A percentile compares a stretch with the other conserved stretches of the same genome.
Conservation (phyloP, 2,329 filamentous ascomycete species). For the Botrytis deweyae region DNA sequence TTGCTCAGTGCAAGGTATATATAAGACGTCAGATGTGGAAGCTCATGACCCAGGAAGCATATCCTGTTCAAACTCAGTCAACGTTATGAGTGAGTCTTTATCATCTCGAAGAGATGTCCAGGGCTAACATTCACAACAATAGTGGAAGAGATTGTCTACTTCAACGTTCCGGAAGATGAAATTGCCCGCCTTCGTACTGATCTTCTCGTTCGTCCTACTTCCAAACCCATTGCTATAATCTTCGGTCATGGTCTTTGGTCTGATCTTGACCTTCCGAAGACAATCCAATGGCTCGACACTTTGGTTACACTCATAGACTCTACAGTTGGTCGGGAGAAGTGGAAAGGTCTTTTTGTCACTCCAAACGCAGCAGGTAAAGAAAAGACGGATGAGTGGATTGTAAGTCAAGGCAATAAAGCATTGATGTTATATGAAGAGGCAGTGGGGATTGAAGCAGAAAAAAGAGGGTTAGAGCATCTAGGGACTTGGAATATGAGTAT, state of each 20-base stretch:
- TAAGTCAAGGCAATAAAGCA: constrained; percentile 50
- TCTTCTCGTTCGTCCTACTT: constrained; percentile 35
- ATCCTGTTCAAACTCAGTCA: constrained; percentile 42
- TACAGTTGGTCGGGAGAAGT: constrained; percentile 22
- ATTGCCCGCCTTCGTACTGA: constrained; percentile 41
- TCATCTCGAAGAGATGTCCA: too few relatives aligned
- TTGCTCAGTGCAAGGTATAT: constrained; percentile 51
- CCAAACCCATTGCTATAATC: constrained; percentile 43
- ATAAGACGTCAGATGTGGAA: constrained; percentile 47
- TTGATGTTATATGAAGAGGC: constrained; percentile 47
- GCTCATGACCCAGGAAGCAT: constrained; percentile 45
- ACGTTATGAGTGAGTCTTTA: constrained; percentile 40
- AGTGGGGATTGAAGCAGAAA: constrained; percentile 30
- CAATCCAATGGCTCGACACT: constrained; percentile 44
- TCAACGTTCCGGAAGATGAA: constrained; percentile 46
- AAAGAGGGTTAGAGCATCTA: constrained; percentile 46
- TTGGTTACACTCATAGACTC: constrained; percentile 39
- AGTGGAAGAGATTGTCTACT: constrained; percentile 46
- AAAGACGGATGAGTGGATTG: constrained; percentile 48
- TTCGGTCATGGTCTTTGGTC: constrained; percentile 51
- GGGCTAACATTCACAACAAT: not conserved
- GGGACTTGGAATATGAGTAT: constrained; percentile 54
- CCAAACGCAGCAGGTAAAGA: constrained; percentile 48
- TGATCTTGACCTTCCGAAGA: constrained; percentile 45
- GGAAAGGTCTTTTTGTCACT: constrained; percentile 42